These are phyloP conservation scores for Zostera marina DNA, from an alignment of 116 monocot species.

Conservation along the genomic window DNA sequence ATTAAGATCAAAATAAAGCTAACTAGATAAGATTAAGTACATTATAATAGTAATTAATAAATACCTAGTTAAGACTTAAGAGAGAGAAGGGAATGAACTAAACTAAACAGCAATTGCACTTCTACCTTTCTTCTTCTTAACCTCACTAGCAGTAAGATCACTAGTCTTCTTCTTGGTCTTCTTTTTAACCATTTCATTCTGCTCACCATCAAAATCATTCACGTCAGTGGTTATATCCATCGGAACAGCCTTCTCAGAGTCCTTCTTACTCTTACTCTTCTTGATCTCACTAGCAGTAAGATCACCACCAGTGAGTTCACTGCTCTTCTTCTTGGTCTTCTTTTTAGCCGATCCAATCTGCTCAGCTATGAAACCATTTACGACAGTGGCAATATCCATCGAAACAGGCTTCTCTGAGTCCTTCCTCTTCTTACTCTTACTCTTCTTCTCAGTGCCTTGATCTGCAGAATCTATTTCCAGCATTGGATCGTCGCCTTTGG, in stretches of 20 bases:
- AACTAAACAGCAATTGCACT: not conserved
- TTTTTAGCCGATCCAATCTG: slow-evolving; percentile 19
- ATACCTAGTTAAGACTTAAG: no score
- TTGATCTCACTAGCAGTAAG: slow-evolving; percentile 10
- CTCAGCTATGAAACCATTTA: slow-evolving; percentile 2
- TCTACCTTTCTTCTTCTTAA: slow-evolving; percentile 17
- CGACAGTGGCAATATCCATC: not conserved
- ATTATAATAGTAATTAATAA: no score
- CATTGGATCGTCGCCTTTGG: slow-evolving; percentile 14
- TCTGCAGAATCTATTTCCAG: slow-evolving; percentile 5
- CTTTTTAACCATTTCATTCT: no score
- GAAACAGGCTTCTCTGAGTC: not conserved
- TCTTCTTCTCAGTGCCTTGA: slow-evolving; percentile 18
- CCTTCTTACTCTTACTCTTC: no score
- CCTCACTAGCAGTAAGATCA: no score
- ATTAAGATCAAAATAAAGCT: no score
- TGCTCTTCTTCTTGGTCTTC: slow-evolving; percentile 29
- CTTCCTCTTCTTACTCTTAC: slow-evolving; percentile 22
- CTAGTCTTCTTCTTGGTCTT: no score
- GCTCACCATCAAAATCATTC: no score
- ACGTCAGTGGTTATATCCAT: no score
- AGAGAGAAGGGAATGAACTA: no score
- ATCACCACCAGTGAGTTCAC: slow-evolving; percentile 1
- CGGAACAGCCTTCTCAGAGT: no score
- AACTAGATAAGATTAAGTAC: no score